Evolutionary conservation across 352 stramenopile species (phyloP).

Genomic region (Globisporangium perplexum): DNA sequence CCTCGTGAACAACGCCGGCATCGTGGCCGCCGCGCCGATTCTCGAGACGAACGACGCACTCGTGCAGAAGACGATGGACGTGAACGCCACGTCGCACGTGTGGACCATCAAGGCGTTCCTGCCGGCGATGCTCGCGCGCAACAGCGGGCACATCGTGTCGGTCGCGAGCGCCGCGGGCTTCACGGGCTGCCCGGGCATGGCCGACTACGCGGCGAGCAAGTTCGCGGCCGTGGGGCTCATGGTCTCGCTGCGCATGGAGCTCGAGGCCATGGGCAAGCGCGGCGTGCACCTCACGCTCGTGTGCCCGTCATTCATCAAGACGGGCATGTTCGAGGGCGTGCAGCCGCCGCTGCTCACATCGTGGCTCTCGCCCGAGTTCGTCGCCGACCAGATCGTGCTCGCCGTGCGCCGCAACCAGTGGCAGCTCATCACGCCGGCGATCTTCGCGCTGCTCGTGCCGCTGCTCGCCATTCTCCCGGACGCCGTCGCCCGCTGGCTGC

Average conservation of each 20-base stretch:
- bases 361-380: slow-evolving; percentile 39
- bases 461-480: slow-evolving; percentile 29
- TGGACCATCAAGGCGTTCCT: slow-evolving; percentile 43
- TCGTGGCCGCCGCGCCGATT: slow-evolving; percentile 36
- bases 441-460: slow-evolving; percentile 26
- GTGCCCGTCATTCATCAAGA: slow-evolving; percentile 56
- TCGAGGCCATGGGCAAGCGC: slow-evolving; percentile 28
- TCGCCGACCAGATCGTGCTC: slow-evolving; percentile 37
- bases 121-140: slow-evolving; percentile 28
- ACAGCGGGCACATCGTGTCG: slow-evolving; percentile 34
- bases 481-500: slow-evolving; percentile 29
- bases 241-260: slow-evolving; percentile 42
- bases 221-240: slow-evolving; percentile 33
- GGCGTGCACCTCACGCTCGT: slow-evolving; percentile 46
- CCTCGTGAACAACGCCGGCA: slow-evolving; percentile 48
- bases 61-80: slow-evolving; percentile 29
- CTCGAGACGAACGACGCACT: slow-evolving; percentile 29
- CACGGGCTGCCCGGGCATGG: slow-evolving; percentile 27
- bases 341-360: slow-evolving; percentile 24
- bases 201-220: slow-evolving; percentile 45
- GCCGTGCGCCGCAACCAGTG: slow-evolving; percentile 45
- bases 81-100: slow-evolving; percentile 39
- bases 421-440: slow-evolving; percentile 27
- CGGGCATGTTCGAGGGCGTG: slow-evolving; percentile 63
- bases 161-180: slow-evolving; percentile 36